Conservation (phyloP, 1,284 basidiomycete genomes). For the Pascua guehoae region DNA sequence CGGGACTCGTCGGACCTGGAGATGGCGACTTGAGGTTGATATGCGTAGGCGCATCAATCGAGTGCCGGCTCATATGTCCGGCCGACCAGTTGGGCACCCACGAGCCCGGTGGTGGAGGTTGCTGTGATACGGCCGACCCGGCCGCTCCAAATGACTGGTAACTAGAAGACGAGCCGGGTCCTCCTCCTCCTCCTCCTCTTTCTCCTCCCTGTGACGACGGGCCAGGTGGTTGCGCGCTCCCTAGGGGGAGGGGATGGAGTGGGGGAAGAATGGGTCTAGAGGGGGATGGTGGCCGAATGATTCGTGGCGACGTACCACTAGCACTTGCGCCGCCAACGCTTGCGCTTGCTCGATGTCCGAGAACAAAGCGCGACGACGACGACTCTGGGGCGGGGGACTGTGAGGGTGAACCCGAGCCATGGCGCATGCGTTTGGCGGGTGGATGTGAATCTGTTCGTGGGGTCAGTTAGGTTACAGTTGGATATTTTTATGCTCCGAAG, state of each 20-base stretch:
- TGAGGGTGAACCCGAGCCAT: conserved; percentile 7
- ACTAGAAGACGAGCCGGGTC: not conserved
- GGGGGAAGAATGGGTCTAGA: conserved; percentile 12
- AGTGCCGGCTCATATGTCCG: conserved; percentile 14
- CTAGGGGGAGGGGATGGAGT: conserved; percentile 13
- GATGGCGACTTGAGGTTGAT: conserved; percentile 15
- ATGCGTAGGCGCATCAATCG: conserved; percentile 12
- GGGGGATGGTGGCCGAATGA: conserved; percentile 17
- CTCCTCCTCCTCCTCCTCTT: not conserved
- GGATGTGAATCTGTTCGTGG: conserved; percentile 9
- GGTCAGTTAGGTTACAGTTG: conserved; percentile 1
- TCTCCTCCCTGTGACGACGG: not conserved
- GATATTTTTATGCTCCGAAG: not conserved
- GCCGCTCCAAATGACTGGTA: conserved; percentile 3
- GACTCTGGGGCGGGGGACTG: conserved; percentile 1
- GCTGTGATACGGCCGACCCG: not conserved
- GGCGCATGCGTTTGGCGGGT: conserved; percentile 8
- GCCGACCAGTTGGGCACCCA: conserved; percentile 13
- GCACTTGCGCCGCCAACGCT: not conserved
- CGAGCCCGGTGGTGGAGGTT: conserved; percentile 1
- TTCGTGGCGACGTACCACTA: conserved; percentile 10
- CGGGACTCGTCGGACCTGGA: conserved; percentile 11
- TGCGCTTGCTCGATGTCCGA: no score
- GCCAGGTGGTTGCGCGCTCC: no score
- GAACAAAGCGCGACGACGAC: not conserved